Evolutionary conservation across 139 green algal genomes (phyloP).

Genomic region (Parachlorella kessleri): DNA sequence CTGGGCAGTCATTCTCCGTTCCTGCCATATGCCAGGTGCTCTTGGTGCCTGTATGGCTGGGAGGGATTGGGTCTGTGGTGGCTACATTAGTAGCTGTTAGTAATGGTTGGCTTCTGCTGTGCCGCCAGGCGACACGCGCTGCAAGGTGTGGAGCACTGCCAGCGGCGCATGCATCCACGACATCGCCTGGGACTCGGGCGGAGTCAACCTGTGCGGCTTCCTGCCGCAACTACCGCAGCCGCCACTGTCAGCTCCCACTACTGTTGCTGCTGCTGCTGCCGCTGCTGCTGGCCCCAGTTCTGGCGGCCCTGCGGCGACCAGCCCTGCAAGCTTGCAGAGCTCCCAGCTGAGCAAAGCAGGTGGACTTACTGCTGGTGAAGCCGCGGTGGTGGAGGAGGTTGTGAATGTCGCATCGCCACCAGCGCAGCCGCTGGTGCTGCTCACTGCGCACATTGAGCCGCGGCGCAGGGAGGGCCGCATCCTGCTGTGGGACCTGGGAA

Average conservation of each 20-base stretch:
- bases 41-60: too few species aligned
- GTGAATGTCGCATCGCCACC: neutral
- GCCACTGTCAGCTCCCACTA: too few species aligned
- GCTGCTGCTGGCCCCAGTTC: neutral
- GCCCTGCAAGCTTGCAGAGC: neutral
- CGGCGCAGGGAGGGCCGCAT: constrained; percentile 19
- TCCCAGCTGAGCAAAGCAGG: neutral
- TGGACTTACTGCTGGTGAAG: too few species aligned
- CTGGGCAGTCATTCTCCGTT: too few species aligned
- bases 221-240: neutral
- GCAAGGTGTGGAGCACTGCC: neutral
- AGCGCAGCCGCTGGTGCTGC: neutral
- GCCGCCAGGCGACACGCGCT: neutral
- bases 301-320: neutral
- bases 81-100: neutral
- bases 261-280: too few species aligned
- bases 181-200: constrained; percentile 31
- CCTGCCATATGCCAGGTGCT: too few species aligned
- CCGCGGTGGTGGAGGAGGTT: too few species aligned
- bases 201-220: constrained; percentile 22
- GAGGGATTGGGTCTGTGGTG: too few species aligned
- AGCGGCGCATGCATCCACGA: constrained; percentile 13
- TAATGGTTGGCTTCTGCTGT: neutral
- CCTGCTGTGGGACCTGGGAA: constrained; percentile 28
- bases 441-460: constrained; percentile 23